Conservation (phyloP, 2,329 filamentous ascomycete genomes). For the Colletotrichum higginsianum region DNA sequence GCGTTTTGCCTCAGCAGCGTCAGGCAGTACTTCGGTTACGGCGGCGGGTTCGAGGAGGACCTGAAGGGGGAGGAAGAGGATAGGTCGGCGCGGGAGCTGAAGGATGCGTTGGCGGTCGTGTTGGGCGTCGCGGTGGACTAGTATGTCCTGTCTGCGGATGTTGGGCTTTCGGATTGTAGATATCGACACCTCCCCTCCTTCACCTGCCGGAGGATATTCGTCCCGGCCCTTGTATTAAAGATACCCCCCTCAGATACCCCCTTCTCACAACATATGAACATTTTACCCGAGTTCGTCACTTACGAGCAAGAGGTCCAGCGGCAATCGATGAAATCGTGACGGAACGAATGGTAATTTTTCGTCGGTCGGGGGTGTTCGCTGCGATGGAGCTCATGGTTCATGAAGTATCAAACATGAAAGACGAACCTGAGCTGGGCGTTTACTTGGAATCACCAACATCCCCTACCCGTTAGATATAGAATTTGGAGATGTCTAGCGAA, state of each 20-base stretch:
- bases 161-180: background rate
- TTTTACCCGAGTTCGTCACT: too few relatives aligned
- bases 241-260: background rate
- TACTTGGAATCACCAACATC: too few relatives aligned
- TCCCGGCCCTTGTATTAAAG: background rate
- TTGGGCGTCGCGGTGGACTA: conserved; percentile 28
- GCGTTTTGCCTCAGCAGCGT: conserved; percentile 16
- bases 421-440: background rate
- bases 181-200: background rate
- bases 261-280: too few relatives aligned
- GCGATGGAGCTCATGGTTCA: background rate
- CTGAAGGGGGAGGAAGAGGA: conserved; percentile 27
- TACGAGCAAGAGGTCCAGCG: too few relatives aligned
- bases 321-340: too few relatives aligned
- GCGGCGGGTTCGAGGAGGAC: conserved; percentile 9
- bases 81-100: conserved; percentile 15
- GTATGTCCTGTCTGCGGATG: background rate
- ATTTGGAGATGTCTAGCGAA: too few relatives aligned
- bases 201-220: background rate
- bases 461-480: too few relatives aligned
- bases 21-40: conserved; percentile 24
- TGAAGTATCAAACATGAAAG: background rate
- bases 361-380: background rate
- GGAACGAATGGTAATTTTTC: too few relatives aligned
- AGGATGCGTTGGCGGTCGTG: conserved; percentile 9